Conservation (phyloP, 179 eudicot species). For the Amaranthus tricolor region DNA sequence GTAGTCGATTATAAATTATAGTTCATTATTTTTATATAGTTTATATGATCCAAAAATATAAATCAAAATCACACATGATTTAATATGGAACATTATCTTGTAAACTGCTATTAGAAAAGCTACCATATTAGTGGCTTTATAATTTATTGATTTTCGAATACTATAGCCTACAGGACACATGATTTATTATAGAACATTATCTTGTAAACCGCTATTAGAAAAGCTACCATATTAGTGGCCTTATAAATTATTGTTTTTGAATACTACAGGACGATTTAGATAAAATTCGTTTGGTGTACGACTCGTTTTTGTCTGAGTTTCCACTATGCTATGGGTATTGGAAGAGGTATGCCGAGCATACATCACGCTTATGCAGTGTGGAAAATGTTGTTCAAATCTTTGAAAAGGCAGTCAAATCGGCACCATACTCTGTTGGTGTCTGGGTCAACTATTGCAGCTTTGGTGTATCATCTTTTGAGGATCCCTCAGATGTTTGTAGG, state of each 20-base stretch:
- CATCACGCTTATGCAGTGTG: slow-evolving; percentile 50
- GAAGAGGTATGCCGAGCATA: slow-evolving; percentile 76
- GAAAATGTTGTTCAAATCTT: slow-evolving; percentile 56
- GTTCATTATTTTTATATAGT: too few species aligned
- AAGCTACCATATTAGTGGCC: background rate
- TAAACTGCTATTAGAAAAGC: background rate
- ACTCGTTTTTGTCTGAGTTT: slow-evolving; percentile 67
- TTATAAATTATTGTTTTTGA: slow-evolving; percentile 10
- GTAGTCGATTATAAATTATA: too few species aligned
- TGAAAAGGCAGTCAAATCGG: slow-evolving; percentile 61
- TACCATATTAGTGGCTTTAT: background rate
- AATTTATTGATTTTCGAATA: slow-evolving; percentile 7
- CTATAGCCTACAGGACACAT: slow-evolving; percentile 36
- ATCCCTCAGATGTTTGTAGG: slow-evolving; percentile 78
- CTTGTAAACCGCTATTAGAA: background rate
- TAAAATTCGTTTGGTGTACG: slow-evolving; percentile 57
- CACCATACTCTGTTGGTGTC: slow-evolving; percentile 59
- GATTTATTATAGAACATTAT: too few species aligned
- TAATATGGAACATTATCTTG: too few species aligned
- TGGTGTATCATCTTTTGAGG: slow-evolving; percentile 50
- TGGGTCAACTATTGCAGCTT: slow-evolving; percentile 91
- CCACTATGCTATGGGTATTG: slow-evolving; percentile 87
- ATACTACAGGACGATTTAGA: slow-evolving; percentile 66
- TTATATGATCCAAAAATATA: too few species aligned
- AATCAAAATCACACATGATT: too few species aligned